Base-by-base conservation (phyloP, 1,284 basidiomycete species). In the Ceratobasidium sp. region DNA sequence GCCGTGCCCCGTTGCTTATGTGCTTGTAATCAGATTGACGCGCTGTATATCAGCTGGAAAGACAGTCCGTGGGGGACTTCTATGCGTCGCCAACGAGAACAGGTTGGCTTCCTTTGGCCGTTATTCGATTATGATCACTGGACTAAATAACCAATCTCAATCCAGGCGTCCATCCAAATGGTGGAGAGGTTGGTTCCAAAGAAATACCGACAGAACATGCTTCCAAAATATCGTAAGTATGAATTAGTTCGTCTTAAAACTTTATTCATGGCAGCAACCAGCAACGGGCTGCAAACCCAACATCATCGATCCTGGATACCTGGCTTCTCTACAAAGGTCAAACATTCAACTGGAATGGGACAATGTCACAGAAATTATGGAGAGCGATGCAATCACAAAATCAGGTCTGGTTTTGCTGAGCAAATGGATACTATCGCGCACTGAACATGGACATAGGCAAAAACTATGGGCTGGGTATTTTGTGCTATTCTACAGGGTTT, bases 271-370 rank as follows among this genome's bases (percentile, higher is more conserved):
- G 12, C 30, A 43, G 36, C 23, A 14, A 1, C 0, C 45, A 76
- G 74, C 76, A 10, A 72, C 75, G 64, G 85, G 85, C 55, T 88
- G 86, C 77, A 88, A 87, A 76, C 82, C 87, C 36, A 82, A 88
- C 16, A 84, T 88, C 34, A 79, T 85, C 58, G 85, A 89, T 76
- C 83, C 85, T 14, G 83, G 81, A 9, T 88, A 87, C 75, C 80
- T 88, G 32, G 78, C 83, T 39, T 80, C 82, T 43, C 79, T 89
- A 43, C 80, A 85, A 69, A 80, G 81, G 62, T 82, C 84, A 5
- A 89, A 89, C 76, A 85, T 89, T 34, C 79, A 79, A 36, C 75
- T 89, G 36, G 78, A 78, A 23, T 85, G 84, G 81, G 82, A 83
- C 32, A 77, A 77, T 9, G 86, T 87, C 76, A 80, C 82, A 23